phyloP scores from a whole-genome alignment of 257 asterid species.

The Nyctanthes arbortristis region DNA sequence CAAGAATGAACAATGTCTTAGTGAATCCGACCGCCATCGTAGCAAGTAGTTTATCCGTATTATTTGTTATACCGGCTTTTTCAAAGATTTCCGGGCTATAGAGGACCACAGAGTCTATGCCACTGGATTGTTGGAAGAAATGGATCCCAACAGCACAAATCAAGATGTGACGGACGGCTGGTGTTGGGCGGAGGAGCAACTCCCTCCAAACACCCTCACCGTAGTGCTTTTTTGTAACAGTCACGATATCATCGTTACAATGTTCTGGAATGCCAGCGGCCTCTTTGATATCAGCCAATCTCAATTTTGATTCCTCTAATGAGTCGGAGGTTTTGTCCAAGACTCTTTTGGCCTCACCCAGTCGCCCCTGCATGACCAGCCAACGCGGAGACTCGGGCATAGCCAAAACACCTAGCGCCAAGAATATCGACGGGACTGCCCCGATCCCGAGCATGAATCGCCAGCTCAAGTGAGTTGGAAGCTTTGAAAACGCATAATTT shows the following conservation, averaged over 20 bases:
- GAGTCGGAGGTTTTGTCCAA: conserved; percentile 78
- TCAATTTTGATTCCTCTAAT: conserved; percentile 46
- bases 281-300: conserved; percentile 64
- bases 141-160: conserved; percentile 65
- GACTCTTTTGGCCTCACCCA: conserved; percentile 68
- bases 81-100: conserved; percentile 65
- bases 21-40: conserved; percentile 77
- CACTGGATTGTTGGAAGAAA: conserved; percentile 78
- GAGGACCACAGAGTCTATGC: conserved; percentile 77
- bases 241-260: conserved; percentile 56
- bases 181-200: conserved; percentile 64
- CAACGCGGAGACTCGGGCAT: conserved; percentile 97
- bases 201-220: conserved; percentile 78
- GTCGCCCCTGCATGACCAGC: conserved; percentile 90
- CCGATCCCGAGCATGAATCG: conserved; percentile 87
- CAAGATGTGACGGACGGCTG: conserved; percentile 60
- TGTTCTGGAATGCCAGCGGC: conserved; percentile 74
- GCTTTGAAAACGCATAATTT: conserved; percentile 64
- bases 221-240: conserved; percentile 32
- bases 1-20: conserved; percentile 65
- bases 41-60: conserved; percentile 47
- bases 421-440: conserved; percentile 63
- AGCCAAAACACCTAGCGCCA: conserved; percentile 59
- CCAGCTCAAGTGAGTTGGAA: conserved; percentile 63
- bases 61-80: conserved; percentile 49